Evolutionary conservation across 306 rosid species (phyloP).

Genomic region (Pyrus betulifolia): DNA sequence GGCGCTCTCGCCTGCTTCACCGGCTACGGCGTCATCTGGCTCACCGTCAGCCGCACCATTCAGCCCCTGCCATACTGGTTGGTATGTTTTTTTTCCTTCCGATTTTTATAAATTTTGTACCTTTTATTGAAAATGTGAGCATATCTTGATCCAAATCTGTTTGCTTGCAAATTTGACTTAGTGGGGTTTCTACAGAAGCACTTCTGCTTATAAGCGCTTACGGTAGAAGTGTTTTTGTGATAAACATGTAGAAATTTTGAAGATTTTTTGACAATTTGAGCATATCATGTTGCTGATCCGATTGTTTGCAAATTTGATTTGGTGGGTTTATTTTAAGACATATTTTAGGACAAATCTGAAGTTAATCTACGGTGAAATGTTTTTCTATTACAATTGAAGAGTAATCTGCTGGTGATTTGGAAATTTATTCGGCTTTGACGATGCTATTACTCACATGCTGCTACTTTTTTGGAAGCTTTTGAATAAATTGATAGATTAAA

Average conservation of each 20-base stretch:
- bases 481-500: background rate
- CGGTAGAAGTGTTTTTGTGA: background rate
- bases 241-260: background rate
- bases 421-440: too few species aligned
- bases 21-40: constrained; percentile 63
- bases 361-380: background rate
- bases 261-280: background rate
- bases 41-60: constrained; percentile 37
- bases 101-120: background rate
- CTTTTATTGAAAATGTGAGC: background rate
- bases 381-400: background rate
- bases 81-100: constrained; percentile 27
- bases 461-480: background rate
- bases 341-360: too few species aligned
- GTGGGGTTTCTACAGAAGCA: background rate
- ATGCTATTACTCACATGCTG: too few species aligned
- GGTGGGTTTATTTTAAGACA: background rate
- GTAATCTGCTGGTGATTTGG: background rate
- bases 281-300: background rate
- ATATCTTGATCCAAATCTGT: background rate
- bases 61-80: constrained; percentile 44
- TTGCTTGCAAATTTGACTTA: background rate
- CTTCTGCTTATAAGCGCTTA: background rate
- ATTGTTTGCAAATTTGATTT: background rate
- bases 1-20: constrained; percentile 51